phyloP scores from a whole-genome alignment of 148 eudicot species.

The Vaccinium macrocarpon region DNA sequence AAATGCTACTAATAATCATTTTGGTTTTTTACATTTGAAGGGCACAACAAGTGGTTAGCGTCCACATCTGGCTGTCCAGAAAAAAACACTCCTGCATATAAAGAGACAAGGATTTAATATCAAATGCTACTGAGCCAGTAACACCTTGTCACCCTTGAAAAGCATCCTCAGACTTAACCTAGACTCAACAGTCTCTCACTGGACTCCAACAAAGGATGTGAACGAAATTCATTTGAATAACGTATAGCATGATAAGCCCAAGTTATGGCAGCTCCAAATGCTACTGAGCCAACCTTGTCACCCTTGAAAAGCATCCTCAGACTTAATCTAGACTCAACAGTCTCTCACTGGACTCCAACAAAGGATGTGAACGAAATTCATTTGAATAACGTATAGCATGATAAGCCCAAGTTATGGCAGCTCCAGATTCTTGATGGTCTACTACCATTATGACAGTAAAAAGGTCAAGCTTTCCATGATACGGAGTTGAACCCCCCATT shows the following conservation, averaged over 20 bases:
- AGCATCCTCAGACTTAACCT: neutral
- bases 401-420: no score
- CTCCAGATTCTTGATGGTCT: no score
- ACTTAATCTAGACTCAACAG: neutral
- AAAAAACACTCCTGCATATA: neutral
- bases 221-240: neutral
- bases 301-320: neutral
- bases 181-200: neutral
- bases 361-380: neutral
- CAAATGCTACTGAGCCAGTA: neutral
- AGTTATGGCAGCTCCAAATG: no score
- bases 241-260: no score
- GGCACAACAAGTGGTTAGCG: neutral
- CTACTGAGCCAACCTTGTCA: neutral
- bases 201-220: neutral
- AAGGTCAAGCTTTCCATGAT: no score
- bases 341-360: neutral
- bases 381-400: no score
- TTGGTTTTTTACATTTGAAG: neutral
- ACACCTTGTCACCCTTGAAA: neutral
- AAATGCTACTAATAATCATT: neutral
- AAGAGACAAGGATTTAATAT: neutral
- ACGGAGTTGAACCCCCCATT: no score
- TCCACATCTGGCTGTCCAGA: neutral
- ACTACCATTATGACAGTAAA: no score